These are phyloP conservation scores for Blastobotrys buckinghamii DNA, from an alignment of 1,139 yeast genomes.

Conservation along the genomic window DNA sequence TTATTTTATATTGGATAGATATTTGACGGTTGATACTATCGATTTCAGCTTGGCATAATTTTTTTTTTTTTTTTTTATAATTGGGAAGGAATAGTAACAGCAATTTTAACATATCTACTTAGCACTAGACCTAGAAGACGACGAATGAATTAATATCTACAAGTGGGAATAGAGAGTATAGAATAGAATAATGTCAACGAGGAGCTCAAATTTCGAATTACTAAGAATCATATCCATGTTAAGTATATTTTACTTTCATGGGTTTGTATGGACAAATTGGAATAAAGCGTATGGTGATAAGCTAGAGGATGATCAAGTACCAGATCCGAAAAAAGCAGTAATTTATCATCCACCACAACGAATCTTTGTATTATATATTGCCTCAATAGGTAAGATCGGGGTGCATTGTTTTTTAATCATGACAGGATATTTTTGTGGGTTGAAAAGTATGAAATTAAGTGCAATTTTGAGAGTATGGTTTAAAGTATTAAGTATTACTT, in stretches of 20 bases:
- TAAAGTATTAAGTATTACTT: neutral
- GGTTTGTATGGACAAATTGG: conserved; percentile 9
- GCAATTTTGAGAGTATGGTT: conserved; percentile 3
- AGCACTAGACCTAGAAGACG: no score
- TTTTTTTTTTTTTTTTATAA: no score
- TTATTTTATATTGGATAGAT: no score
- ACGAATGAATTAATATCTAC: no score
- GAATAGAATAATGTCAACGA: no score
- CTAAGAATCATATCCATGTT: conserved; percentile 13
- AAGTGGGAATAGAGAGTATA: no score
- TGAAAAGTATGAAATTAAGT: neutral
- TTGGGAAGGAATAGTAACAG: no score
- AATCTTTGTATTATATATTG: neutral
- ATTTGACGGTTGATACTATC: no score
- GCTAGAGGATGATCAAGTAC: neutral
- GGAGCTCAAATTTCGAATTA: conserved; percentile 14
- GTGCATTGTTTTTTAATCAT: conserved; percentile 12
- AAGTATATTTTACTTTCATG: conserved; percentile 12
- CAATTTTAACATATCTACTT: no score
- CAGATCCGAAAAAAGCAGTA: neutral
- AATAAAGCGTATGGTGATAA: neutral
- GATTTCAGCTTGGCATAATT: no score
- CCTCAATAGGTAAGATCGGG: conserved; percentile 10
- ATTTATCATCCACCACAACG: neutral
- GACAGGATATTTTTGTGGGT: conserved; percentile 10